Conservation (phyloP, 495 filamentous ascomycete genomes). For the Xylaria intraflava region DNA sequence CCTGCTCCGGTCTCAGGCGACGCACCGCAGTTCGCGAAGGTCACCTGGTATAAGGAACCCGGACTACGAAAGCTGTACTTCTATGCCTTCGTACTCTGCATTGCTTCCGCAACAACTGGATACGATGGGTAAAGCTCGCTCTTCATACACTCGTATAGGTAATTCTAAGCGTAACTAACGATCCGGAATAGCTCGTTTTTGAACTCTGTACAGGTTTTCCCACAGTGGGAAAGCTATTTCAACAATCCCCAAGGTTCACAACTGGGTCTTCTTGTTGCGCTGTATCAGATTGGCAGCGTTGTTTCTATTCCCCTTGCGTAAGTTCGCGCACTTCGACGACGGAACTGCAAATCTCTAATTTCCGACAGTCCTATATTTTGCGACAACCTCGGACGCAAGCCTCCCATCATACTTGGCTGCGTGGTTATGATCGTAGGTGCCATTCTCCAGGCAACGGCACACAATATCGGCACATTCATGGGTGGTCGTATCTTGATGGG, state of each 20-base stretch:
- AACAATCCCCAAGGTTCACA: conserved; percentile 43
- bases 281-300: conserved; percentile 62
- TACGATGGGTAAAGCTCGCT: conserved; percentile 54
- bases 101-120: conserved; percentile 59
- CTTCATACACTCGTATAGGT: neutral
- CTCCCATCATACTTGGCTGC: conserved; percentile 56
- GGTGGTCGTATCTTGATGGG: conserved; percentile 48
- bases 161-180: conserved; percentile 6
- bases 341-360: conserved; percentile 14
- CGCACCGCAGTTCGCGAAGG: conserved; percentile 51
- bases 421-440: conserved; percentile 59
- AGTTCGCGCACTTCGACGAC: conserved; percentile 15
- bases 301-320: conserved; percentile 59
- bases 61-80: conserved; percentile 57
- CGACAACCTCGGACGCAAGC: conserved; percentile 55
- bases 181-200: conserved; percentile 43
- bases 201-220: conserved; percentile 48
- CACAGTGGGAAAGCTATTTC: conserved; percentile 46
- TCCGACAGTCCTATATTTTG: conserved; percentile 48
- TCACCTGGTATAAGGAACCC: conserved; percentile 54
- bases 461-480: conserved; percentile 41
- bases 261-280: conserved; percentile 59
- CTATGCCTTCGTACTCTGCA: conserved; percentile 49
- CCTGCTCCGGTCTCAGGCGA: conserved; percentile 42
- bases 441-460: conserved; percentile 46